Conservation (phyloP, 179 eudicot species). For the Spergularia azorica region DNA sequence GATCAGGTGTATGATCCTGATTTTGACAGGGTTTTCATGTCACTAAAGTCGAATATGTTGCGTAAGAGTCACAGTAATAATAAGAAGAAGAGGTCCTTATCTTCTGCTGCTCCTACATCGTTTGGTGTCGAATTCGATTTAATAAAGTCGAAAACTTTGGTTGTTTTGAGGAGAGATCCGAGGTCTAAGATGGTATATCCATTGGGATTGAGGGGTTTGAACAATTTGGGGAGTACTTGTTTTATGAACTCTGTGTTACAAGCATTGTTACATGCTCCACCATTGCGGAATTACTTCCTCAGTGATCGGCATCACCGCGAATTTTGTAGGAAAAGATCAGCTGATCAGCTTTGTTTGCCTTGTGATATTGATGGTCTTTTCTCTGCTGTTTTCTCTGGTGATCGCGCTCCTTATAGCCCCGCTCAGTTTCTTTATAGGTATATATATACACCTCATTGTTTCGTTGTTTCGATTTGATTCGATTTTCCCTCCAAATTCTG, state of each 20-base stretch:
- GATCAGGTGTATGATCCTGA: constrained; percentile 72
- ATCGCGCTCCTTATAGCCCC: constrained; percentile 52
- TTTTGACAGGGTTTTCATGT: constrained; percentile 46
- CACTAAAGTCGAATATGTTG: constrained; percentile 18
- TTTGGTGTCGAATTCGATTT: constrained; percentile 32
- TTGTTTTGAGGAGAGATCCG: constrained; percentile 30
- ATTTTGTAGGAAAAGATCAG: constrained; percentile 42
- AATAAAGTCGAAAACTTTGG: constrained; percentile 28
- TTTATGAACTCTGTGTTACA: constrained; percentile 63
- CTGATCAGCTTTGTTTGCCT: constrained; percentile 47
- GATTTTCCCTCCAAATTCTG: constrained; percentile 18
- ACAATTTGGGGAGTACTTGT: constrained; percentile 59
- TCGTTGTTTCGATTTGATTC: neutral
- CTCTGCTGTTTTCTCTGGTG: constrained; percentile 52
- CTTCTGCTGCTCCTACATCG: neutral
- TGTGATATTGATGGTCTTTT: constrained; percentile 55
- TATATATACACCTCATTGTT: neutral
- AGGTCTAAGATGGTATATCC: constrained; percentile 40
- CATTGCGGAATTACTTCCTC: constrained; percentile 54
- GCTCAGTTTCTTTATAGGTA: constrained; percentile 55
- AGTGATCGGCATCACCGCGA: constrained; percentile 47
- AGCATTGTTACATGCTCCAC: constrained; percentile 61
- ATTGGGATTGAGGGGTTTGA: constrained; percentile 53
- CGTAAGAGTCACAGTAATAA: constrained; percentile 1
- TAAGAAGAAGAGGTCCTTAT: constrained; percentile 1